A percentile compares a stretch with the other conserved stretches of the same genome.
phyloP scores from a whole-genome alignment of 768 basidiomycete genomes.

The Gloeophyllum trabeum region DNA sequence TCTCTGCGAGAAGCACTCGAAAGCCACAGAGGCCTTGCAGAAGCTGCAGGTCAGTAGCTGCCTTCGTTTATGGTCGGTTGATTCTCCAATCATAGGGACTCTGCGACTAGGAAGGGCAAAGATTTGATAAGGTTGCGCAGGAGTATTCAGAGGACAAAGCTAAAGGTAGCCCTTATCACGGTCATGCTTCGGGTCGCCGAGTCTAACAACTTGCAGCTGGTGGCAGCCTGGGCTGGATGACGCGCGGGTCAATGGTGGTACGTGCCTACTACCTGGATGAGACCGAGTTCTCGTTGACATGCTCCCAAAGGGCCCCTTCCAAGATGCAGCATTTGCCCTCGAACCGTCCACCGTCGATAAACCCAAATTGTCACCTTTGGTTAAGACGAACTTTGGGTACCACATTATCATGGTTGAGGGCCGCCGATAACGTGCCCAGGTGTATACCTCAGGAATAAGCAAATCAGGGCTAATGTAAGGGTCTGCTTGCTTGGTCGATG shows the following conservation, averaged over 20 bases:
- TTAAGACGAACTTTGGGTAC: conserved; percentile 80
- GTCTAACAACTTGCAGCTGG: too few species aligned
- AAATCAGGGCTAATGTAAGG: too few species aligned
- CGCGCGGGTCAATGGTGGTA: conserved; percentile 76
- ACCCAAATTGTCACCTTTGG: conserved; percentile 56
- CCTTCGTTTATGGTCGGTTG: background rate
- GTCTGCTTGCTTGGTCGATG: too few species aligned
- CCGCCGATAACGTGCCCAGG: conserved; percentile 42
- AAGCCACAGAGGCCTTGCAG: conserved; percentile 63
- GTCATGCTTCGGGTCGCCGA: too few species aligned
- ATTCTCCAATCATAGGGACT: background rate
- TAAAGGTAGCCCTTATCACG: conserved; percentile 51
- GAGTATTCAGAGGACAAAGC: conserved; percentile 91
- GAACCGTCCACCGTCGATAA: conserved; percentile 75
- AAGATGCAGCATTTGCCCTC: conserved; percentile 81
- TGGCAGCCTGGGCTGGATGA: conserved; percentile 83
- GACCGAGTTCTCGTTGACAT: background rate
- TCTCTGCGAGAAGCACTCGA: conserved; percentile 80
- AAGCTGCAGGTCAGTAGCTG: conserved; percentile 56
- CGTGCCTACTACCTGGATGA: conserved; percentile 10
- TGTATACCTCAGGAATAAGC: too few species aligned
- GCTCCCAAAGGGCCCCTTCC: conserved; percentile 49
- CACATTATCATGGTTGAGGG: conserved; percentile 92
- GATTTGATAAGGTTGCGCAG: conserved; percentile 83
- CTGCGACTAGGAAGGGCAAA: conserved; percentile 49